Base-by-base conservation (phyloP, 352 stramenopile species). In the Phytophthora aleatoria region DNA sequence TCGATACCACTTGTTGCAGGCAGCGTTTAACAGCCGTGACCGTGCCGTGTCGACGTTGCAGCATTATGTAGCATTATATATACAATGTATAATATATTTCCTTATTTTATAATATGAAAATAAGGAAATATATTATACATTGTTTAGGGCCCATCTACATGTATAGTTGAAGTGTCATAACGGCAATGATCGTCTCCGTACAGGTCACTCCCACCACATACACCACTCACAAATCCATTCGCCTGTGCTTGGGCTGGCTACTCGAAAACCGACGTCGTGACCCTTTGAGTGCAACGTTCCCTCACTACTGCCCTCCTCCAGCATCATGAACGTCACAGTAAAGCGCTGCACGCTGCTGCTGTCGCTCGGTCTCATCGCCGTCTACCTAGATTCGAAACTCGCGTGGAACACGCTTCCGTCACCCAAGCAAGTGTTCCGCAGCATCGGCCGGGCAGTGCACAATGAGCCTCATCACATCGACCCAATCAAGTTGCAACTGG, bases 21-120 rank as follows among this genome's bases (percentile, higher is more conserved):
- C 35, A 36, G 36, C 38, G 59, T 69, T 65, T 70, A 70, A 70
- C 62, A 61, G 26, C 35, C 10, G 57, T 71, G 64, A 71, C 64
- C 38, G 27, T 11, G 64, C 27, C 50, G 64, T 54, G 64, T 71
- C 64, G 64, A 71, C 58, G 16, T 20, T 20, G 20, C 20, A 20
- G 20, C 20, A 20, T 20, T 20, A 20, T 20, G 20, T 20, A 20
- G 20, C 20, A 20, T 20, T 20, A 20, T 20, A 20, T 20, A 20
- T 20, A 20, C 20, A 20, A 20, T 20, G 20, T 20, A 20, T 20
- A 0, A 20, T 20, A 20, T 20, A 20, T 20, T 20, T 20, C 16
- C 16, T 20, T 20, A 20, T 20, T 20, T 20, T 20, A 20, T 20
- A 20, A 20, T 20, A 20, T 20, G 16, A 20, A 20, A 20, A 20